Percentiles rank a stretch among this genome's conserved stretches.
These are phyloP conservation scores for Xylariaceae sp. DNA, from an alignment of 2,329 filamentous ascomycete species.

Conservation along the genomic window DNA sequence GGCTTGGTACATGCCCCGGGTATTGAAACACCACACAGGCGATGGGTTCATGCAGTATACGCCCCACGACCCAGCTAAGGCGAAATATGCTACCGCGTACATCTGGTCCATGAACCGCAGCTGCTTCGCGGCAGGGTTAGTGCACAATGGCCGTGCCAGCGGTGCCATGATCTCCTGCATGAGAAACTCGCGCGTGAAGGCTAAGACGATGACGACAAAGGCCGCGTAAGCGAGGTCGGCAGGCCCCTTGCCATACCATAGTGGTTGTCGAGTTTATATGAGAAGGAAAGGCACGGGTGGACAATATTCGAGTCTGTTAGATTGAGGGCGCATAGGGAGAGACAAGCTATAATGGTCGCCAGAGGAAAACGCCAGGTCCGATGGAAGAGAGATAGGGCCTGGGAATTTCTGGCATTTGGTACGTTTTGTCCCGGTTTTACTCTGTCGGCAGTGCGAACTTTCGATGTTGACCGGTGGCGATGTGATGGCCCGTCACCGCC, in stretches of 20 bases:
- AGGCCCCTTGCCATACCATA: conserved; percentile 59
- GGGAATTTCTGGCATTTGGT: not conserved
- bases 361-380: conserved; percentile 44
- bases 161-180: conserved; percentile 66
- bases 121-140: conserved; percentile 58
- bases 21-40: conserved; percentile 71
- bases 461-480: not conserved
- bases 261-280: conserved; percentile 51
- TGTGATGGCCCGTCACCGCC: no score
- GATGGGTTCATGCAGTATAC: conserved; percentile 65
- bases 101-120: conserved; percentile 70
- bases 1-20: conserved; percentile 62
- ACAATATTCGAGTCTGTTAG: conserved; percentile 60
- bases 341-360: conserved; percentile 46
- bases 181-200: conserved; percentile 68
- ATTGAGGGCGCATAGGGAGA: conserved; percentile 55
- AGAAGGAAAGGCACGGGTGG: conserved; percentile 61
- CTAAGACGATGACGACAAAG: conserved; percentile 66
- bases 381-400: not conserved
- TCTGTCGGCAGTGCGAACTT: not conserved
- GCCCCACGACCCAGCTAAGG: conserved; percentile 59
- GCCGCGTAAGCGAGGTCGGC: conserved; percentile 64
- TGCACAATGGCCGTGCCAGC: conserved; percentile 51
- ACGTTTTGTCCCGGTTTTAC: not conserved
- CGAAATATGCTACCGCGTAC: conserved; percentile 69